A percentile compares a stretch with the other conserved stretches of the same genome.
These are phyloP conservation scores for Umbilicus rupestris DNA, from an alignment of 164 flowering plant species.

Conservation along the genomic window DNA sequence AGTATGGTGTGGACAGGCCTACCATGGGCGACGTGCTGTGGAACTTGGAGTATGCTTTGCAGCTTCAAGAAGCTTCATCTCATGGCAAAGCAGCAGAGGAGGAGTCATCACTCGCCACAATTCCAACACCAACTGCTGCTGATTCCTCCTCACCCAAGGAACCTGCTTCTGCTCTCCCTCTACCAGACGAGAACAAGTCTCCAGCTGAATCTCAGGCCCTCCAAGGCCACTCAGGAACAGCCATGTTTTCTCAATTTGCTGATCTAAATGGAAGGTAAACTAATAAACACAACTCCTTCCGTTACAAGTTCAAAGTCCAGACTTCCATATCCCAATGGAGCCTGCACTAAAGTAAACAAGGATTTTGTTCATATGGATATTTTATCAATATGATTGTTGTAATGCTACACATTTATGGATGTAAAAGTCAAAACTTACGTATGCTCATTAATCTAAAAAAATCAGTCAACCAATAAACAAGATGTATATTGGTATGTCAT, in stretches of 20 bases:
- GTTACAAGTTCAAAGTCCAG: neutral
- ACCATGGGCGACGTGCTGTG: conserved; percentile 68
- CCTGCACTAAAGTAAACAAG: conserved; percentile 1
- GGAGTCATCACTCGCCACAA: neutral
- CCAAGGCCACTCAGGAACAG: conserved; percentile 40
- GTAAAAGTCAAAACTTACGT: neutral
- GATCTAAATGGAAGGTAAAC: conserved; percentile 41
- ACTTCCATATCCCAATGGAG: neutral
- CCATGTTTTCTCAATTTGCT: conserved; percentile 35
- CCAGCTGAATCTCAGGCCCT: conserved; percentile 26
- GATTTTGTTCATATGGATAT: conserved; percentile 1
- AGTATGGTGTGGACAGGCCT: conserved; percentile 54
- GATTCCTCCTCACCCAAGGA: conserved; percentile 12
- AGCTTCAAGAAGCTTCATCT: conserved; percentile 47
- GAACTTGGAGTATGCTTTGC: conserved; percentile 66
- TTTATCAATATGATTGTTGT: neutral
- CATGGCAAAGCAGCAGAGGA: conserved; percentile 32
- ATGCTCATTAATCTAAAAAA: neutral
- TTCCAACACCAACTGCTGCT: conserved; percentile 12
- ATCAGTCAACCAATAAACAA: too few species aligned
- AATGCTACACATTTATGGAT: neutral
- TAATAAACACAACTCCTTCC: conserved; percentile 5
- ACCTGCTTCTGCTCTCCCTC: conserved; percentile 13
- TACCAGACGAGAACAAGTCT: conserved; percentile 13
- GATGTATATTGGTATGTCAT: too few species aligned